Base-by-base conservation (phyloP, 768 basidiomycete species). In the Nidularia sp. region DNA sequence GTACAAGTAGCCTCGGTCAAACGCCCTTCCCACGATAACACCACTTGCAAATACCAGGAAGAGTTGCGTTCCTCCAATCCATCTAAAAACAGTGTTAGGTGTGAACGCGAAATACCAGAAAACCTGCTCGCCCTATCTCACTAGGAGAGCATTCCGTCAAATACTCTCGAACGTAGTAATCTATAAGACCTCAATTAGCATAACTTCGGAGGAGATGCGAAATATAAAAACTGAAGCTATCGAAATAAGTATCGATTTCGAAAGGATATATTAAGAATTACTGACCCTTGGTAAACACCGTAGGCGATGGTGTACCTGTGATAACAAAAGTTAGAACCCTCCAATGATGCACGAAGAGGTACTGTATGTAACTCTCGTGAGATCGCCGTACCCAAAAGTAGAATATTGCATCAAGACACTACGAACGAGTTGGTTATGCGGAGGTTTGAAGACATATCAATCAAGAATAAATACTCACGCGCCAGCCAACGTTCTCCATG, bases 1-100 rank as follows among this genome's bases (percentile, higher is more conserved):
- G 59, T 54, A 69, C 68, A 71, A 75, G 51, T 73, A 69, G 41
- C 77, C 75, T n/a, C 66, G 65, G 42, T 77, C 75, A 55, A 76
- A 76, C 6, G 70, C 46, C 18, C 66, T 63, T n/a, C 75, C 75
- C 2, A 64, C 61, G 25, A 69, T 34, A 34, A 74, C 58, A 2
- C 75, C 75, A 44, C 63, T 64, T 6, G 69, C 61, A 47, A 75
- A 66, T n/a, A 74, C 64, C 13, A 77, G 56, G 49, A 71, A 70
- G 10, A 70, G 62, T 39, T 77, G 70, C 6, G 60, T 56, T 4
- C 75, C 70, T 3, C 76, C 75, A 4, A 77, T 44, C 47, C 34
- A 58, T 7, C 36, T 56, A 29, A 29, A 29, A 4, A 29, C 9
- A 45, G 13, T 33, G 25, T 29, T 31, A 15, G 22, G 29, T 47